Conservation (phyloP, 352 stramenopile genomes). For the Phytophthora hibernalis region DNA sequence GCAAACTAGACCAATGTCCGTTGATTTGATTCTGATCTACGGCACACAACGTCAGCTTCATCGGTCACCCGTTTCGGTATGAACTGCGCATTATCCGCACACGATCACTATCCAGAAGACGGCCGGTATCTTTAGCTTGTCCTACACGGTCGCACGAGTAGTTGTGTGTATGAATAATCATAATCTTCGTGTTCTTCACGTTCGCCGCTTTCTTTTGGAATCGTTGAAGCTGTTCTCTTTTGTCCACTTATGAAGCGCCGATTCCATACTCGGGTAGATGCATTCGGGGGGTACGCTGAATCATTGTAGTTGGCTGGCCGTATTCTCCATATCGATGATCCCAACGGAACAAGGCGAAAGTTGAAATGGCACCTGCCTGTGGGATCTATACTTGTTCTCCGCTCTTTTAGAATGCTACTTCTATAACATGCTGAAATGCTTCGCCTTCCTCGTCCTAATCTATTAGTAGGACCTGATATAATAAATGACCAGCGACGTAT, state of each 20-base stretch:
- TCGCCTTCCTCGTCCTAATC: no score
- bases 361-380: no score
- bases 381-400: no score
- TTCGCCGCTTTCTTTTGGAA: neutral
- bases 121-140: neutral
- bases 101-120: neutral
- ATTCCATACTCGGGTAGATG: constrained; percentile 2
- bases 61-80: constrained; percentile 1
- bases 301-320: no score
- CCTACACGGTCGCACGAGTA: constrained; percentile 4
- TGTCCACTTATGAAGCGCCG: constrained; percentile 2
- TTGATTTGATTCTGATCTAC: neutral
- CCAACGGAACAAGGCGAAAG: no score
- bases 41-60: constrained; percentile 2
- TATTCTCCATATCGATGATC: no score
- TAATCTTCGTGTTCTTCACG: neutral
- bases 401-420: no score
- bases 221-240: constrained; percentile 2
- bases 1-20: neutral
- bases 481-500: no score
- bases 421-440: no score
- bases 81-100: neutral
- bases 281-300: constrained; percentile 1
- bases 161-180: neutral
- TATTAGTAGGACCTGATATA: no score